Evolutionary conservation across 108 stramenopile species (phyloP).

Genomic region (Conticribra weissflogii): DNA sequence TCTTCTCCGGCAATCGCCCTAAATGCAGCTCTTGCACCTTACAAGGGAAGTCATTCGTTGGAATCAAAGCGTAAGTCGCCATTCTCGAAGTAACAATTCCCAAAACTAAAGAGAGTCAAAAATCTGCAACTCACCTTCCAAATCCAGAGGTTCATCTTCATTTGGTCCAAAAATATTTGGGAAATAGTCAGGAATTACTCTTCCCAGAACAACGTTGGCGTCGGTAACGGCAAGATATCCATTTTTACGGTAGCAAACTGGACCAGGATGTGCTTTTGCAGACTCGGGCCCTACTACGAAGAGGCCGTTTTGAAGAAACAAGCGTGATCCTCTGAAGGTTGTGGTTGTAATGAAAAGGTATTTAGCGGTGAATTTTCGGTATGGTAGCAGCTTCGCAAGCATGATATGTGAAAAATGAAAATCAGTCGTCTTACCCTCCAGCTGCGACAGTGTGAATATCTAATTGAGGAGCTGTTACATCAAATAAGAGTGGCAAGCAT

Average conservation of each 20-base stretch:
- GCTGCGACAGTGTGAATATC: slow-evolving; percentile 99
- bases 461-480: slow-evolving; percentile 81
- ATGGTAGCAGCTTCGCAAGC: neutral
- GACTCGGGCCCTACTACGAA: slow-evolving; percentile 97
- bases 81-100: no score
- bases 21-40: slow-evolving; percentile 84
- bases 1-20: slow-evolving; percentile 68
- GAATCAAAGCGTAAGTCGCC: no score
- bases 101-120: no score
- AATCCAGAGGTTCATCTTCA: slow-evolving; percentile 95
- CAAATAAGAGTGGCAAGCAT: neutral
- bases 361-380: slow-evolving; percentile 11
- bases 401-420: slow-evolving; percentile 1
- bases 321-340: slow-evolving; percentile 61
- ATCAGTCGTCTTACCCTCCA: slow-evolving; percentile 55
- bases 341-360: neutral
- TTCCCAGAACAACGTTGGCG: slow-evolving; percentile 96
- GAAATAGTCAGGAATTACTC: slow-evolving; percentile 91
- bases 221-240: slow-evolving; percentile 98
- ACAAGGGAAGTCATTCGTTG: no score
- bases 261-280: slow-evolving; percentile 97
- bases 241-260: slow-evolving; percentile 98
- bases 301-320: slow-evolving; percentile 91
- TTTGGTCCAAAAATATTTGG: slow-evolving; percentile 96
- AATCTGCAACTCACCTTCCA: no score